Percentiles rank a stretch among this genome's conserved stretches.
Evolutionary conservation across 169 alveolate species (phyloP).

Genomic region (Cytauxzoon felis): DNA sequence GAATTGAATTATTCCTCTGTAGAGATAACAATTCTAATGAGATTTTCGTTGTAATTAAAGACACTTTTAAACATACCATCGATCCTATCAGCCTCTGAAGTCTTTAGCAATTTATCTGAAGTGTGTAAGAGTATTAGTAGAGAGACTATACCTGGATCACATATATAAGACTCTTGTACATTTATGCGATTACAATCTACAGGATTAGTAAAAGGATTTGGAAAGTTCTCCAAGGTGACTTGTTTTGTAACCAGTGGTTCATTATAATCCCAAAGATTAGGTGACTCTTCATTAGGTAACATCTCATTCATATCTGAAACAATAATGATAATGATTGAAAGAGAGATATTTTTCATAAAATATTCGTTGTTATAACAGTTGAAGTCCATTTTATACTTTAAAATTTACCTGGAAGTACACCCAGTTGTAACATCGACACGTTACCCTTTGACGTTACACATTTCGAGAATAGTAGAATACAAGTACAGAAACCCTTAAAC

Average conservation of each 20-base stretch:
- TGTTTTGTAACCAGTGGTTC: slow-evolving; percentile 51
- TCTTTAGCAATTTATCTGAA: slow-evolving; percentile 37
- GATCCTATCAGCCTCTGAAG: slow-evolving; percentile 57
- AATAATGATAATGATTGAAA: neutral
- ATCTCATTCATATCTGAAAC: slow-evolving; percentile 54
- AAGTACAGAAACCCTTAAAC: no score
- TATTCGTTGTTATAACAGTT: neutral
- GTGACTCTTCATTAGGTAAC: slow-evolving; percentile 62
- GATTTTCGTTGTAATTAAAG: neutral
- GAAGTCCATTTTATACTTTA: neutral
- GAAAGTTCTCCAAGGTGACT: slow-evolving; percentile 71
- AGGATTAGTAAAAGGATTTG: slow-evolving; percentile 71
- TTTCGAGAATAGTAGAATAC: no score
- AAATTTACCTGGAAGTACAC: slow-evolving; percentile 55
- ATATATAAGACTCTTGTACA: slow-evolving; percentile 64
- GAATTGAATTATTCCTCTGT: slow-evolving; percentile 40
- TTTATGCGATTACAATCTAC: slow-evolving; percentile 66
- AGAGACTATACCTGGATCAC: slow-evolving; percentile 67
- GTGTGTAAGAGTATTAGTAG: neutral
- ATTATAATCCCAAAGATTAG: slow-evolving; percentile 50
- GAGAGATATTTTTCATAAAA: neutral
- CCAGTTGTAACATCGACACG: slow-evolving; percentile 49
- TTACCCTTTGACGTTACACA: slow-evolving; percentile 1
- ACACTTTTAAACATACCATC: slow-evolving; percentile 32
- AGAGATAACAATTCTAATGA: slow-evolving; percentile 31